A percentile compares a stretch with the other conserved stretches of the same genome.
Conservation (phyloP, 192 early-diverging fungal species). For the Phlyctochytrium arcticum region DNA sequence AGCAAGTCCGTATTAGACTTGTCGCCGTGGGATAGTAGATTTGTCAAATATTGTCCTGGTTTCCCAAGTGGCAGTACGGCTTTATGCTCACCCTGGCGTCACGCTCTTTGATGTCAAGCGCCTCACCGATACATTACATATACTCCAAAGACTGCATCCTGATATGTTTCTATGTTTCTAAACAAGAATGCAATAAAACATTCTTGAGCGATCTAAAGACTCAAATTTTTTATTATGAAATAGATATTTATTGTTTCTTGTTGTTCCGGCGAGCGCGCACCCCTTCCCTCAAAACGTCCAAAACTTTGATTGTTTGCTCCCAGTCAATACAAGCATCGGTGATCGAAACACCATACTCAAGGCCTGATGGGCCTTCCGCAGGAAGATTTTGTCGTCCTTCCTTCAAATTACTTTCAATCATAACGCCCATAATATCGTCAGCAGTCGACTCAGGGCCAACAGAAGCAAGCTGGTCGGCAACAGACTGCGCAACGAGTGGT, state of each 20-base stretch:
- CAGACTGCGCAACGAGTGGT: conserved; percentile 69
- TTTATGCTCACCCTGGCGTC: no score
- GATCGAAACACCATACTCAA: conserved; percentile 83
- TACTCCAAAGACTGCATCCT: no score
- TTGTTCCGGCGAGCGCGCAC: conserved; percentile 9
- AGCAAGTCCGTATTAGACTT: no score
- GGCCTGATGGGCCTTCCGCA: conserved; percentile 61
- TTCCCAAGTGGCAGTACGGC: no score
- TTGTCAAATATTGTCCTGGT: no score
- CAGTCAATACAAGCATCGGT: conserved; percentile 94
- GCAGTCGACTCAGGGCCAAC: conserved; percentile 49
- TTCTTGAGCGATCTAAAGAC: neutral
- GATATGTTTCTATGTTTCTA: no score
- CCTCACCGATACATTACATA: no score
- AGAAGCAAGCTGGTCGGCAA: conserved; percentile 54
- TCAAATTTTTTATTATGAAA: neutral
- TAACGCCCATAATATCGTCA: conserved; percentile 77
- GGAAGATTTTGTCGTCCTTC: conserved; percentile 74
- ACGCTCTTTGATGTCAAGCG: no score
- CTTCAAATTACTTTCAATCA: conserved; percentile 91
- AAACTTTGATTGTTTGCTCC: conserved; percentile 77
- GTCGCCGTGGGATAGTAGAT: no score
- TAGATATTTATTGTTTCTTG: neutral
- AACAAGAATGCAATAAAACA: no score
- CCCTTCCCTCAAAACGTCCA: conserved; percentile 44